Evolutionary conservation across 2,329 filamentous ascomycete genomes (phyloP).

Genomic region (Ceratocystis cacaofunesta): DNA sequence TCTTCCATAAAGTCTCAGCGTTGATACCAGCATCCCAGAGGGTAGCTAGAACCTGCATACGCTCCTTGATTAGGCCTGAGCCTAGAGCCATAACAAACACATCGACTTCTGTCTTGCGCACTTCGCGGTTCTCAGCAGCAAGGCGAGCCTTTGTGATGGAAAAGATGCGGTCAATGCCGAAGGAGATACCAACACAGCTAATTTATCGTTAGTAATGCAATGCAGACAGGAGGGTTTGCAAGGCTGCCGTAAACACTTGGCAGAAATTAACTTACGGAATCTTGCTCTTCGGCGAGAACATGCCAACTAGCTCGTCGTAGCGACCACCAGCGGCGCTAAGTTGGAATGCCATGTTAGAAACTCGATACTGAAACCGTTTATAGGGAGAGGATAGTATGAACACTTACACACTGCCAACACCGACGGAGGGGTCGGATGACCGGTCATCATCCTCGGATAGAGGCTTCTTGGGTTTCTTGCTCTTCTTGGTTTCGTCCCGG

Average conservation of each 20-base stretch:
- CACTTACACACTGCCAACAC: conserved; percentile 57
- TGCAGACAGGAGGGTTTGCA: background rate
- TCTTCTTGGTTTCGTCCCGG: conserved; percentile 27
- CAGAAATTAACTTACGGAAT: conserved; percentile 40
- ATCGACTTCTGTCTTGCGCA: conserved; percentile 63
- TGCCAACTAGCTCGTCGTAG: conserved; percentile 85
- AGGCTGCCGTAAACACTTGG: background rate
- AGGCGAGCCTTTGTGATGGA: conserved; percentile 72
- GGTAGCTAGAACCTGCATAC: conserved; percentile 61
- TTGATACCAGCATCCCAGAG: conserved; percentile 85
- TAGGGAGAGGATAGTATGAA: background rate
- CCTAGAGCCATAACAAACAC: conserved; percentile 93
- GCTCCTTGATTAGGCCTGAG: conserved; percentile 63
- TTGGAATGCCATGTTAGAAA: background rate
- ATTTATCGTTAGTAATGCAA: background rate
- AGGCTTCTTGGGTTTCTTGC: conserved; percentile 34
- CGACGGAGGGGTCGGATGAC: conserved; percentile 64
- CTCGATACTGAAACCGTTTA: background rate
- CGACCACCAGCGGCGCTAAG: conserved; percentile 61
- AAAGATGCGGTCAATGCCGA: conserved; percentile 91
- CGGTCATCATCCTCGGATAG: conserved; percentile 45
- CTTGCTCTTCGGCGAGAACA: conserved; percentile 74
- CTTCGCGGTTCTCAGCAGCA: conserved; percentile 41
- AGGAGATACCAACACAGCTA: conserved; percentile 49
- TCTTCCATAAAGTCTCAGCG: conserved; percentile 80